A percentile compares a stretch with the other conserved stretches of the same genome.
Evolutionary conservation across 2,329 filamentous ascomycete genomes (phyloP).

Genomic region (Curvularia eragrostidis): DNA sequence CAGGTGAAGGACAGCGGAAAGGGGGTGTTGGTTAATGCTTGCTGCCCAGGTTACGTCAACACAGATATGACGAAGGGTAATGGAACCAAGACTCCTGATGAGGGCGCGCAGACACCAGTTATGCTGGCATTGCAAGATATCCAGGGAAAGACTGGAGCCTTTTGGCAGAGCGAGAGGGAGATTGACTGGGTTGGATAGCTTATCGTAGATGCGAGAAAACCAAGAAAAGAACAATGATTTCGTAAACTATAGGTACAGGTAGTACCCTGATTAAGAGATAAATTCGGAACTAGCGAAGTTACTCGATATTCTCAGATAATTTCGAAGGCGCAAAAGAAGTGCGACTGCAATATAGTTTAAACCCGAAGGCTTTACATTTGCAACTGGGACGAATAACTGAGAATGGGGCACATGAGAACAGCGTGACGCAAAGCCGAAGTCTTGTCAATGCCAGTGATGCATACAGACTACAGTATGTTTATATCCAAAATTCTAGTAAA

Average conservation of each 20-base stretch:
- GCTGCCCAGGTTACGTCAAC: conserved; percentile 55
- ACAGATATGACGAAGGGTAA: conserved; percentile 57
- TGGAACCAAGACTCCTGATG: conserved; percentile 50
- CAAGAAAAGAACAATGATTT: not conserved
- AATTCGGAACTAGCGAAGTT: no score
- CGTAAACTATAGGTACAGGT: no score
- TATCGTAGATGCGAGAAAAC: no score
- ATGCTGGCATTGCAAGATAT: conserved; percentile 53
- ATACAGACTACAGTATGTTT: not conserved
- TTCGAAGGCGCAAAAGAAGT: not conserved
- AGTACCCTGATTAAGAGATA: not conserved
- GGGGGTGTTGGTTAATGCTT: conserved; percentile 49
- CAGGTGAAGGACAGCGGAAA: conserved; percentile 45
- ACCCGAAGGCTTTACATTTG: not conserved
- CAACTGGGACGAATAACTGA: not conserved
- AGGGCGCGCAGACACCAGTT: conserved; percentile 56
- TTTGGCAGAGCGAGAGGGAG: conserved; percentile 51
- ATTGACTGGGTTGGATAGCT: conserved; percentile 48
- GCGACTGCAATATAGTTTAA: not conserved
- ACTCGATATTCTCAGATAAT: not conserved
- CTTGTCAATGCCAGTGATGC: not conserved
- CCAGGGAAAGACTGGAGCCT: conserved; percentile 44
- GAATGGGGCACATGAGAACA: not conserved
- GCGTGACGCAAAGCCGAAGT: not conserved
- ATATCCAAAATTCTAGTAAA: not conserved